Base-by-base conservation (phyloP, 2,329 filamentous ascomycete genomes). In the Cyanodermella asteris region DNA sequence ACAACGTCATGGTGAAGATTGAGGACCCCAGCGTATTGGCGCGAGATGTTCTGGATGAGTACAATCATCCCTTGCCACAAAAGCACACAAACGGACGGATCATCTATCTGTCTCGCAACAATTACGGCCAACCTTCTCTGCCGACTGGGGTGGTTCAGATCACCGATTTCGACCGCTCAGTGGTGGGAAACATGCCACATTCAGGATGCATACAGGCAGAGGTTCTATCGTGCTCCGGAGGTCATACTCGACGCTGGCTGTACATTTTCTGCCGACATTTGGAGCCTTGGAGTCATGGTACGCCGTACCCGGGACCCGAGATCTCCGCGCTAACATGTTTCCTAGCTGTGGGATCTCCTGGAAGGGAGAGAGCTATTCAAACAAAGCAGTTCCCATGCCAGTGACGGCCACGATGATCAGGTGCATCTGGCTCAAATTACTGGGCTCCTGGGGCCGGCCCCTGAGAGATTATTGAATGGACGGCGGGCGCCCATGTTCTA, bases 171-270 rank as follows among this genome's bases (percentile, higher is more conserved):
- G 46, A 45, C 6, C 32, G 37, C n/a, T 45, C 45, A 33, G 36
- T 42, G 32, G 27, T 42, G 35, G 38, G 46, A 14, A 36, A 46
- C 41, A 17, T 18, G 35, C 35, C 50, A 42, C 40, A 49, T 36
- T 35, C 64, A 46, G 38, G 56, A 43, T 34, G 51, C 41, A 43
- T 63, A 49, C 31, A 67, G 43, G 46, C 46, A 29, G 44, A 49
- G 25, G 35, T n/a, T 43, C 25, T 53, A 51, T 38, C 44, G 41
- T 21, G 47, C 45, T 5, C 49, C 46, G 28, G 49, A 53, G 35
- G 48, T 52, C 15, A 43, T 53, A 20, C 34, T 53, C 5, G 42
- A 43, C 27, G 41, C 34, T 33, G 42, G 44, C 23, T 54, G 44
- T 47, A 37, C 38, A 27, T 49, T 46, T 35, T 34, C 37, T 24